phyloP scores from a whole-genome alignment of 1,139 yeast genomes.

The Diutina mesorugosa region DNA sequence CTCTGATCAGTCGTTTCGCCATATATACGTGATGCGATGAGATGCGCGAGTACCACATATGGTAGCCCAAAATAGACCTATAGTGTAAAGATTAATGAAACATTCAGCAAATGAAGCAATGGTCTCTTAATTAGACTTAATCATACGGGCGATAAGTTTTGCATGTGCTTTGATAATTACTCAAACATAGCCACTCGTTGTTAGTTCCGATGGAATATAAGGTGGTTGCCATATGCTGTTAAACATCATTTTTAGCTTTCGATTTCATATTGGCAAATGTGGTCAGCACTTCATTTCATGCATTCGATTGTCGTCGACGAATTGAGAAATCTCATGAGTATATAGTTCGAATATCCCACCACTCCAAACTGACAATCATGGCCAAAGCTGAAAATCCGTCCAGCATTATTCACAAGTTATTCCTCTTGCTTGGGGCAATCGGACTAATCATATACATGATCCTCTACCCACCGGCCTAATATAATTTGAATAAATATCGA shows the following conservation, averaged over 20 bases:
- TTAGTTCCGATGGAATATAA: too few species aligned
- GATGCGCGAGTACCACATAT: neutral
- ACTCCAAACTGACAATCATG: neutral
- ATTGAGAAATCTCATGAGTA: neutral
- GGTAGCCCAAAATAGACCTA: neutral
- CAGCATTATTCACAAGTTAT: neutral
- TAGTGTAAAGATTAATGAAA: neutral
- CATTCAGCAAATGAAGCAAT: too few species aligned
- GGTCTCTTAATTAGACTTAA: too few species aligned
- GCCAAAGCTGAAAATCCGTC: neutral
- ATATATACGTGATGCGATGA: neutral
- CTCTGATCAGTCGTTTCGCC: conserved; percentile 2
- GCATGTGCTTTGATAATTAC: too few species aligned
- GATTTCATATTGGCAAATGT: neutral
- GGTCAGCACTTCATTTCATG: neutral
- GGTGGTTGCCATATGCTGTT: too few species aligned
- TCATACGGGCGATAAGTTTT: too few species aligned
- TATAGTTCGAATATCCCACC: neutral
- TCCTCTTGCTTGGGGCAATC: neutral
- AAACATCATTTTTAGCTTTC: neutral
- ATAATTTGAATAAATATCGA: neutral
- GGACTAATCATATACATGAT: neutral
- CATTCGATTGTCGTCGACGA: neutral
- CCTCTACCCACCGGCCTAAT: neutral
- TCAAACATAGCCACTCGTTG: too few species aligned